Evolutionary conservation across 129 eudicot genomes (phyloP), one percentile per base, ranked within the genome.

Genomic region (Centrapalus pauciflorus): DNA sequence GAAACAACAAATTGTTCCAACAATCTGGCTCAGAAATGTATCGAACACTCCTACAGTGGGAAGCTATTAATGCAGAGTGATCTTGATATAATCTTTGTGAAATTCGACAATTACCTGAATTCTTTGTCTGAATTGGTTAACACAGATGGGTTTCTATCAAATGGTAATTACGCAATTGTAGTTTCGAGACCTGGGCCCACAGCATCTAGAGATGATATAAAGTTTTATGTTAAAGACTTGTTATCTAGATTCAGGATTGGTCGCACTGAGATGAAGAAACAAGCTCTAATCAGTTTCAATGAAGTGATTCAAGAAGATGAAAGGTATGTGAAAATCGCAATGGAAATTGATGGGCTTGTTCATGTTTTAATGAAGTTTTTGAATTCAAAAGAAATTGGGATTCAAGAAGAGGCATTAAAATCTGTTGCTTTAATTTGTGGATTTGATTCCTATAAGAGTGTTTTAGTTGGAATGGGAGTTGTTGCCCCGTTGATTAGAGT

Each of bases 1-100:
- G 69, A 73, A 34, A 83, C 96, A 5, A 73, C 82, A 16, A 14
- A 5, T 21, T 50, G 61, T 34, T 83, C 87, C 62, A 69, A 64
- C 57, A 75, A 50, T 9, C 83, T 88, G 11, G 89, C 82, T 3
- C 38, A 21, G 26, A 74, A 66, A 43, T 93, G 99, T 35, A 33
- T 80, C 32, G 83, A 78, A 9, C 14, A 71, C 20, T 66, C 85
- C 3, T 93, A 77, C 60, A 76, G 75, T 24, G 99, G 99, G 55
- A 93, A 93, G 81, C 77, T 93, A 21, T 70, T 79, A 29, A 93
- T 86, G 99, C 96, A 93, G 63, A 93, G 99, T 43, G 92, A 89
- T 63, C 88, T 93, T 20, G 95, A 90, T 67, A 72, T 83, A 14
- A 67, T 86, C 5, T 37, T 71, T 5, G 72, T 80, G 1, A 88